Evolutionary conservation across 2,329 filamentous ascomycete genomes (phyloP), one percentile per base, ranked within the genome.

Genomic region (Paracoccidioides brasiliensis): DNA sequence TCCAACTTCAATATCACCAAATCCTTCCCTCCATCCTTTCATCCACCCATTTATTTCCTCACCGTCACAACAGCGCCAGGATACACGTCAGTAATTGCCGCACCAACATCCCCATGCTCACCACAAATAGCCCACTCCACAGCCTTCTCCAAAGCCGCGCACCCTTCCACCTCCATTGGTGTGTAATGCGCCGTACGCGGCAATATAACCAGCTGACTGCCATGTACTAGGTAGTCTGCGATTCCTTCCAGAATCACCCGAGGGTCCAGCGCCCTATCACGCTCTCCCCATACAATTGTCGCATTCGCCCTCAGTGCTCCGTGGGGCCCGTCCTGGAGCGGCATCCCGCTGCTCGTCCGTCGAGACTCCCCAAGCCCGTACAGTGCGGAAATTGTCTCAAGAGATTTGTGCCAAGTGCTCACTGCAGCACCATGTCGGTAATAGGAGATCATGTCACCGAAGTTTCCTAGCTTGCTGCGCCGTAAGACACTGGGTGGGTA

Each of bases 141-240:
- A 2, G 69, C 64, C 59, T 69, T 70, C 57, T 70, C 70, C 51
- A 80, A 53, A 2, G 74, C 75, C 15, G 63, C 63, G 5, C 69
- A 65, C 33, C 73, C 74, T 50, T 72, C 67, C 48, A 66, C 63
- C 62, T 81, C 78, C 44, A 78, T 60, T 2, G 78, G 74, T 12
- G 74, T 74, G 71, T 78, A 82, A 65, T 83, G 80, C 0, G 76
- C 78, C 9, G 72, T 74, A 7, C 68, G 64, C 3, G 76, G 73
- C 6, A 82, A 63, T 43, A 76, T 59, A 15, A 79, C 65, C 3
- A 80, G 70, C 61, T 80, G 75, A 55, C 77, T 80, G 28, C 71
- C 70, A 56, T 65, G 69, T 14, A 69, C 67, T 15, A 81, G 69
- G 59, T 77, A 80, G 53, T 79, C 76, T 0, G 70, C 69, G 30